These are phyloP conservation scores for Solidago caesia DNA, from an alignment of 129 eudicot species.

Conservation along the genomic window DNA sequence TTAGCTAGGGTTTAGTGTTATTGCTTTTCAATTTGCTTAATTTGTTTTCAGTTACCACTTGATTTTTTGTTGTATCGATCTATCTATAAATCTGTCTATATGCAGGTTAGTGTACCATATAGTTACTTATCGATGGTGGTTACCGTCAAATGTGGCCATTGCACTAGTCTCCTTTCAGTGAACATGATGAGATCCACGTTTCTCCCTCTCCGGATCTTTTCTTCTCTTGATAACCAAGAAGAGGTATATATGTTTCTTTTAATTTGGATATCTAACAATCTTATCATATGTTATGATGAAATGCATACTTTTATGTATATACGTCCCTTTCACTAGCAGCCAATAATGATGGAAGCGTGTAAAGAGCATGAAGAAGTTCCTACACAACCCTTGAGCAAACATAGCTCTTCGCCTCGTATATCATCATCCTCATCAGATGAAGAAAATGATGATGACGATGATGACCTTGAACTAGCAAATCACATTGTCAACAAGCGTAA, in stretches of 20 bases:
- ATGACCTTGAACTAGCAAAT: conserved; percentile 34
- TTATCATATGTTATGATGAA: background rate
- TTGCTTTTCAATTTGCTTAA: background rate
- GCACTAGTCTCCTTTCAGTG: conserved; percentile 75
- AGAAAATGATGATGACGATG: conserved; percentile 23
- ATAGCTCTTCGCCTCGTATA: conserved; percentile 41
- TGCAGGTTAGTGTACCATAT: conserved; percentile 77
- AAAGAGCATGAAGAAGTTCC: conserved; percentile 40
- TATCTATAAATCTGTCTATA: too few species aligned
- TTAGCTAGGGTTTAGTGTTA: background rate
- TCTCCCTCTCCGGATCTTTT: conserved; percentile 56
- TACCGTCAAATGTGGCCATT: conserved; percentile 86
- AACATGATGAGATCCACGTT: conserved; percentile 66
- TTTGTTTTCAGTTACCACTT: background rate
- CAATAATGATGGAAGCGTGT: conserved; percentile 35
- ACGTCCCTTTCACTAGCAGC: conserved; percentile 29
- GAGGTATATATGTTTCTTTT: conserved; percentile 23
- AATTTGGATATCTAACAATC: background rate
- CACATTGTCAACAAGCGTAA: conserved; percentile 72
- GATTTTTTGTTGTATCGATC: background rate
- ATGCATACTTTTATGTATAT: background rate
- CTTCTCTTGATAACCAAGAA: conserved; percentile 46
- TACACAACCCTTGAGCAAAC: conserved; percentile 34
- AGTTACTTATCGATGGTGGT: conserved; percentile 74
- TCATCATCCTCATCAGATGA: conserved; percentile 61